Percentiles rank a stretch among this genome's conserved stretches.
These are phyloP conservation scores for Fraxinus pennsylvanica DNA, from an alignment of 257 asterid genomes.

Conservation along the genomic window DNA sequence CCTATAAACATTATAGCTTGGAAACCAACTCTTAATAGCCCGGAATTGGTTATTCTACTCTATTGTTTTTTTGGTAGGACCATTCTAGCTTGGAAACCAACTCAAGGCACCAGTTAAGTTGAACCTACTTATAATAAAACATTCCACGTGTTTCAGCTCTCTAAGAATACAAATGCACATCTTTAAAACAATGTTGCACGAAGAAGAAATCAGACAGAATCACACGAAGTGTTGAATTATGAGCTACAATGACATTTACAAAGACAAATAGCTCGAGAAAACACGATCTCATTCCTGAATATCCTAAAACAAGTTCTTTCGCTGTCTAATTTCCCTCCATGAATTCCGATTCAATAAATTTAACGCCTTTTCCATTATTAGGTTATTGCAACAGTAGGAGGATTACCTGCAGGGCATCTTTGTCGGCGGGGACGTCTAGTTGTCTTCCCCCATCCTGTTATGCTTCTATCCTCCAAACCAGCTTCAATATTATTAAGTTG, in stretches of 20 bases:
- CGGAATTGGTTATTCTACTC: neutral
- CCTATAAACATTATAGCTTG: too few species aligned
- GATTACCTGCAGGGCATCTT: conserved; percentile 72
- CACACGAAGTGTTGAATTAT: conserved; percentile 12
- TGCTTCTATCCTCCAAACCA: conserved; percentile 75
- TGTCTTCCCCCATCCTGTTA: conserved; percentile 97
- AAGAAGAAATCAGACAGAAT: conserved; percentile 20
- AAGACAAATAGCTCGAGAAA: conserved; percentile 41
- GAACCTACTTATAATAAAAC: neutral
- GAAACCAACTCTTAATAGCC: too few species aligned
- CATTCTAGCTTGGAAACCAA: too few species aligned
- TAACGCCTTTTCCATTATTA: conserved; percentile 38
- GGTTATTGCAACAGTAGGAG: conserved; percentile 53
- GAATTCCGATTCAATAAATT: conserved; percentile 31
- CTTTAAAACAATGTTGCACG: conserved; percentile 31
- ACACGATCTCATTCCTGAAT: conserved; percentile 35
- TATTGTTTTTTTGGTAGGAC: neutral
- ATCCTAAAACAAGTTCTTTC: conserved; percentile 39
- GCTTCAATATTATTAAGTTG: conserved; percentile 52
- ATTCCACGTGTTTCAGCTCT: conserved; percentile 7
- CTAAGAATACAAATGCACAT: conserved; percentile 6
- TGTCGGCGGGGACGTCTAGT: conserved; percentile 93
- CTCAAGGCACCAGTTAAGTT: neutral
- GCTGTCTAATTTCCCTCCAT: conserved; percentile 38
- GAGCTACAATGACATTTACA: conserved; percentile 34